phyloP scores from a whole-genome alignment of 1,139 yeast species.

The Kurtzmaniella quercitrusa region DNA sequence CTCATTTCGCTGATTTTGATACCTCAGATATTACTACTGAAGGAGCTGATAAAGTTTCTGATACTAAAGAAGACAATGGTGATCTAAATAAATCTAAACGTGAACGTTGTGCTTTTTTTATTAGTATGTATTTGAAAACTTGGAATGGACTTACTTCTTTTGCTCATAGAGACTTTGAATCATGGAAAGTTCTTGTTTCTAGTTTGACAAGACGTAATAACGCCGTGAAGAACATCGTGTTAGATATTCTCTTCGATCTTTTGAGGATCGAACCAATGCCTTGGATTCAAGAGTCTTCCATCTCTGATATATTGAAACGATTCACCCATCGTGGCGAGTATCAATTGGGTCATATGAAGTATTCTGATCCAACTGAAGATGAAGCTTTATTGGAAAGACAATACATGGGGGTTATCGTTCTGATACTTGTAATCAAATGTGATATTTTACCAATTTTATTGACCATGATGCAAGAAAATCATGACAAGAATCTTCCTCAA shows the following conservation, averaged over 20 bases:
- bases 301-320: conserved; percentile 28
- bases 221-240: conserved; percentile 54
- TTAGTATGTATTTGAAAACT: conserved; percentile 59
- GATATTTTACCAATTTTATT: conserved; percentile 51
- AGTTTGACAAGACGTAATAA: conserved; percentile 59
- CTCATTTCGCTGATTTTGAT: conserved; percentile 45
- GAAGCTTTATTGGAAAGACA: conserved; percentile 36
- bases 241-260: conserved; percentile 70
- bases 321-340: conserved; percentile 4
- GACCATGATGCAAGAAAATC: conserved; percentile 42
- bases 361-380: conserved; percentile 6
- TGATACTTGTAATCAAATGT: conserved; percentile 47
- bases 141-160: conserved; percentile 77
- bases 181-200: conserved; percentile 54
- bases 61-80: conserved; percentile 4
- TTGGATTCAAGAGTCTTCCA: conserved; percentile 42
- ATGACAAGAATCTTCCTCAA: conserved; percentile 42
- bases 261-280: conserved; percentile 59
- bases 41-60: conserved; percentile 4
- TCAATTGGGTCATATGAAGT: conserved; percentile 1
- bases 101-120: conserved; percentile 57
- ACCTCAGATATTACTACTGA: neutral
- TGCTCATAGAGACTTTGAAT: conserved; percentile 53
- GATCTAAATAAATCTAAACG: conserved; percentile 26
- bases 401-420: conserved; percentile 56